Evolutionary conservation across 352 stramenopile species (phyloP).

Genomic region (Lagenidium sp.): DNA sequence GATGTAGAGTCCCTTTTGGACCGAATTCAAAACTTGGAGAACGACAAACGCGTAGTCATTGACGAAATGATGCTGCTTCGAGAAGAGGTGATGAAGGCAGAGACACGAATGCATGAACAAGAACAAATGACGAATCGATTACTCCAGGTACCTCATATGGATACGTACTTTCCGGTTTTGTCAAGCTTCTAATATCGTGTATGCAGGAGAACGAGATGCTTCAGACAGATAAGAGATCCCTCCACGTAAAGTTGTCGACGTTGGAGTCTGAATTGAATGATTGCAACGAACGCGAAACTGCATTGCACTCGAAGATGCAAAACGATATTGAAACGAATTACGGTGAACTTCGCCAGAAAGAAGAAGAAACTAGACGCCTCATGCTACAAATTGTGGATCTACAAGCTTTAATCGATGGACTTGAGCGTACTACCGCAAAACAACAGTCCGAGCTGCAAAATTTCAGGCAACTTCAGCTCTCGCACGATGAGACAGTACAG

Average conservation of each 20-base stretch:
- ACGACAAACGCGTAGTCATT: constrained; percentile 19
- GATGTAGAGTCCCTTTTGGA: constrained; percentile 23
- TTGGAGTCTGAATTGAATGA: too few species aligned
- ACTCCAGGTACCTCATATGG: constrained; percentile 10
- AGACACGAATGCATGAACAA: constrained; percentile 26
- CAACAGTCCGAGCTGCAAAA: constrained; percentile 20
- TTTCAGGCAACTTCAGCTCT: constrained; percentile 27
- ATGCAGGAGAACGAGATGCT: constrained; percentile 13
- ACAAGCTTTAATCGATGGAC: constrained; percentile 18
- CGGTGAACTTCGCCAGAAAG: too few species aligned
- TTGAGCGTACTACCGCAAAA: constrained; percentile 14
- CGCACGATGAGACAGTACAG: constrained; percentile 68
- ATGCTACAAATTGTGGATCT: constrained; percentile 35
- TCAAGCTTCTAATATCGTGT: neutral
- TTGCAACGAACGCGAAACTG: too few species aligned
- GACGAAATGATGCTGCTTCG: constrained; percentile 3
- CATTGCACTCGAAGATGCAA: too few species aligned
- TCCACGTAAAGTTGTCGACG: too few species aligned
- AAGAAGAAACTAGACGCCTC: constrained; percentile 34
- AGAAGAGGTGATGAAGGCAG: constrained; percentile 6
- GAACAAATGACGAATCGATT: constrained; percentile 34
- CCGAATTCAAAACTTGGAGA: constrained; percentile 18
- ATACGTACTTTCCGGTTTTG: neutral
- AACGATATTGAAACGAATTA: too few species aligned
- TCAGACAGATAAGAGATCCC: constrained; percentile 9